Base-by-base conservation (phyloP, 2,329 filamentous ascomycete species). In the Dryadomyces sulphureus region DNA sequence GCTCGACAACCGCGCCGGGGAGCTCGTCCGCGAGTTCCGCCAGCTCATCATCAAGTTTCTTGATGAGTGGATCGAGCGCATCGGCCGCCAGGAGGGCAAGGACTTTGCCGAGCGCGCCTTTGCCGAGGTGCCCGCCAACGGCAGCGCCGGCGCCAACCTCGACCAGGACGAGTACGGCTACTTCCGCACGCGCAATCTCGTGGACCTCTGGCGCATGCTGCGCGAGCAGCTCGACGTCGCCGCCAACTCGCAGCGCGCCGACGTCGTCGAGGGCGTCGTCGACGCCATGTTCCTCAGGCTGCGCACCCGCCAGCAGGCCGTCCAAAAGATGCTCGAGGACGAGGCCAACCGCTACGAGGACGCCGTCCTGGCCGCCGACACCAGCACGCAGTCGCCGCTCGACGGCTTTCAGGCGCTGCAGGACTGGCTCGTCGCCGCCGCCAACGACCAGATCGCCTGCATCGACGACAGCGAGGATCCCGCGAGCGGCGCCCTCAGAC, bases 391-490 rank as follows among this genome's bases (percentile, higher is more conserved):
- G n/a, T n/a, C n/a, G 27, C 27, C 30, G 41, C 62, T 79, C 8
- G 77, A 82, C 45, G 74, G 78, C 16, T 80, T 84, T 57, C 87
- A 94, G 60, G 77, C 83, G 3, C 68, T 94, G 24, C 85, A 94
- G 60, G 92, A 98, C 65, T 98, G 90, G 88, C 81, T 98, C 47
- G 80, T 98, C 45, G 89, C 92, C 40, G 87, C 93, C 48, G 92
- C 93, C 54, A 98, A 98, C 65, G 92, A 98, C 65, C 92, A 98
- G 62, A 96, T 98, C 60, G 89, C 89, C 47, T 95, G 88, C 63
- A 94, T 98, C 57, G 92, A 96, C 61, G 93, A 96, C 58, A 83
- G 83, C 54, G 82, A 86, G 50, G 82, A 85, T 45, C 77, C 79
- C 22, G 35, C 9, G 25, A 32, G 22, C 22, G 43, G 43, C 21